These are phyloP conservation scores for Ophiosphaerella korrae DNA, from an alignment of 2,329 filamentous ascomycete genomes.

Conservation along the genomic window DNA sequence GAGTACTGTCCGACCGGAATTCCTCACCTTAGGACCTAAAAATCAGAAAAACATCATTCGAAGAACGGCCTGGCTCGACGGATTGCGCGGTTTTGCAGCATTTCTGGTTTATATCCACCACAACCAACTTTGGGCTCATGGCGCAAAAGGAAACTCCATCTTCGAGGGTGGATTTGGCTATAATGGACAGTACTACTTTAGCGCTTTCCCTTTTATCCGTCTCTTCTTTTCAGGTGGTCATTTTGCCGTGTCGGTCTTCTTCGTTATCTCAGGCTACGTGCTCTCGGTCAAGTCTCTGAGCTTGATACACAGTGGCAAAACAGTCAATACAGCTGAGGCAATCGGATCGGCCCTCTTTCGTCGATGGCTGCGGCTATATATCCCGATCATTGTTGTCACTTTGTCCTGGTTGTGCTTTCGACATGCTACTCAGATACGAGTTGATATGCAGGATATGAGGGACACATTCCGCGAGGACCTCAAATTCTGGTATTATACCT, in stretches of 20 bases:
- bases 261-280: conserved; percentile 60
- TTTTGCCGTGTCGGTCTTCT: conserved; percentile 62
- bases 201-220: conserved; percentile 49
- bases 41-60: conserved; percentile 26
- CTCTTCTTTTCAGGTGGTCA: conserved; percentile 56
- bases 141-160: conserved; percentile 55
- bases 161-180: conserved; percentile 45
- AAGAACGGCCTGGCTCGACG: conserved; percentile 58
- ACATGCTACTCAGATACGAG: conserved; percentile 48
- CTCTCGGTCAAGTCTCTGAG: conserved; percentile 55
- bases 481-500: conserved; percentile 33
- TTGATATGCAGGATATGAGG: conserved; percentile 57
- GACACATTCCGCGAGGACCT: conserved; percentile 46
- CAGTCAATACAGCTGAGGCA: conserved; percentile 48
- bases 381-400: conserved; percentile 61
- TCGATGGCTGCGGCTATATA: conserved; percentile 56
- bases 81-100: conserved; percentile 69
- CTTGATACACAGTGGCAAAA: conserved; percentile 51
- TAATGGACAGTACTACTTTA: conserved; percentile 37
- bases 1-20: conserved; percentile 39
- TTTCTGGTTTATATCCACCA: conserved; percentile 68
- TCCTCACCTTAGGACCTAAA: conserved; percentile 25
- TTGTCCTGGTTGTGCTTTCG: conserved; percentile 60
- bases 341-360: conserved; percentile 57
- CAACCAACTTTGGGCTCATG: conserved; percentile 53